A percentile compares a stretch with the other conserved stretches of the same genome.
Evolutionary conservation across 2,329 filamentous ascomycete species (phyloP).

Genomic region (Pyrenophora tritici-repentis): DNA sequence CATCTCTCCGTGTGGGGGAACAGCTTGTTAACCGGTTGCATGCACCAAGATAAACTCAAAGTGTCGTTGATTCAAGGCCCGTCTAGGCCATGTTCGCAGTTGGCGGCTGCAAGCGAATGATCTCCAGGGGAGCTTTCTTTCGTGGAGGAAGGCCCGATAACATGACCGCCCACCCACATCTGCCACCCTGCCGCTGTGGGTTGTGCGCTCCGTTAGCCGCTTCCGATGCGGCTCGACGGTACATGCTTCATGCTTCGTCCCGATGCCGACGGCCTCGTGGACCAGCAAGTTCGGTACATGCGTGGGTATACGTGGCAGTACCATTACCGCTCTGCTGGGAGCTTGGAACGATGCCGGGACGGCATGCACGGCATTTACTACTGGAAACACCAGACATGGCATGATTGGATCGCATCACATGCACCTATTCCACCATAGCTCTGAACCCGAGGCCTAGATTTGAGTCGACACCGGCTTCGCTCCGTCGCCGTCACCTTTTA

Average conservation of each 20-base stretch:
- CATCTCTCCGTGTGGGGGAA: neutral
- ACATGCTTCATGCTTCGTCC: neutral
- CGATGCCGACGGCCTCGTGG: neutral
- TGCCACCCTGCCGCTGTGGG: conserved; percentile 1
- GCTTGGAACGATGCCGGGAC: too few species aligned
- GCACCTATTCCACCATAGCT: too few species aligned
- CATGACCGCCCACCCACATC: neutral
- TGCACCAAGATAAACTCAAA: neutral
- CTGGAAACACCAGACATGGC: too few species aligned
- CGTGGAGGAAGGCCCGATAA: conserved; percentile 10
- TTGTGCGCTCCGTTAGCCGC: too few species aligned
- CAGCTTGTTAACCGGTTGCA: neutral
- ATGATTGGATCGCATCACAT: too few species aligned
- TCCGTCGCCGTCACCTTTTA: too few species aligned
- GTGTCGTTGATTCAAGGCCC: neutral
- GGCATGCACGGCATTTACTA: too few species aligned
- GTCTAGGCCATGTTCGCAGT: neutral
- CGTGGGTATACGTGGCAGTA: neutral
- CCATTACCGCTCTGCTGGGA: neutral
- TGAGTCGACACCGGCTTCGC: too few species aligned
- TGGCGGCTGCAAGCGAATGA: conserved; percentile 7
- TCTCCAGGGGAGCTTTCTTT: neutral
- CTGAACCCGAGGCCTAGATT: neutral
- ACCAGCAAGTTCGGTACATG: too few species aligned
- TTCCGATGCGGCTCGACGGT: too few species aligned